Percentiles rank a stretch among this genome's conserved stretches.
phyloP scores from a whole-genome alignment of 2,329 filamentous ascomycete genomes.

The Lachnellula subtilissima region DNA sequence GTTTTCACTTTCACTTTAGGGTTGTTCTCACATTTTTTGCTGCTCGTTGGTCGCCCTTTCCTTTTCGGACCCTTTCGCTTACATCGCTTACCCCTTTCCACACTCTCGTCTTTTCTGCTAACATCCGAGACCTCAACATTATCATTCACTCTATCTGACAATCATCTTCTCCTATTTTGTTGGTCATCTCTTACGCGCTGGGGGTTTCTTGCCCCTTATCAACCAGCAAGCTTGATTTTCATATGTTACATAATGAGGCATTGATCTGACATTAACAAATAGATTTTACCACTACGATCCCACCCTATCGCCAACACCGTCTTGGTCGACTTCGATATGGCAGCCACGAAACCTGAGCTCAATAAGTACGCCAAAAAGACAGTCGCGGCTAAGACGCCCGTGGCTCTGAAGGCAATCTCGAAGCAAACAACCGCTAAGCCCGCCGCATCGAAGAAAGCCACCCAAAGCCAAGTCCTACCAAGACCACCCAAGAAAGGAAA shows the following conservation, averaged over 20 bases:
- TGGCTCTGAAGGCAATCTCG: not conserved
- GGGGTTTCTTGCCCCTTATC: not conserved
- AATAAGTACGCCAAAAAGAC: not conserved
- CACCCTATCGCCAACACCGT: not conserved
- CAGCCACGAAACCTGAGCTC: not conserved
- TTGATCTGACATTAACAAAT: not conserved
- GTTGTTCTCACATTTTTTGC: not conserved
- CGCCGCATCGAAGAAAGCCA: not conserved
- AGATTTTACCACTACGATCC: not conserved
- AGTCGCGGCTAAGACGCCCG: not conserved
- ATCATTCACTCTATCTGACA: not conserved
- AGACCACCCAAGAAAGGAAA: slow-evolving; percentile 28
- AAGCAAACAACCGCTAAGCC: not conserved
- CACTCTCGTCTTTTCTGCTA: not conserved
- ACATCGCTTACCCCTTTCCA: not conserved
- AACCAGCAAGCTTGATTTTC: not conserved
- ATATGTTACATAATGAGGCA: not conserved
- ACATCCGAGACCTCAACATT: not conserved
- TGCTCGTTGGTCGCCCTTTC: not conserved
- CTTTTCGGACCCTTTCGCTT: not conserved
- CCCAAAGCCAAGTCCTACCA: slow-evolving; percentile 8
- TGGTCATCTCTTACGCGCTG: not conserved
- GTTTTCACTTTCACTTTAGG: not conserved
- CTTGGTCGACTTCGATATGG: not conserved
- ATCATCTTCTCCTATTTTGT: not conserved